Evolutionary conservation across 1,139 yeast genomes (phyloP).

Genomic region (Pneumocystis sp.): DNA sequence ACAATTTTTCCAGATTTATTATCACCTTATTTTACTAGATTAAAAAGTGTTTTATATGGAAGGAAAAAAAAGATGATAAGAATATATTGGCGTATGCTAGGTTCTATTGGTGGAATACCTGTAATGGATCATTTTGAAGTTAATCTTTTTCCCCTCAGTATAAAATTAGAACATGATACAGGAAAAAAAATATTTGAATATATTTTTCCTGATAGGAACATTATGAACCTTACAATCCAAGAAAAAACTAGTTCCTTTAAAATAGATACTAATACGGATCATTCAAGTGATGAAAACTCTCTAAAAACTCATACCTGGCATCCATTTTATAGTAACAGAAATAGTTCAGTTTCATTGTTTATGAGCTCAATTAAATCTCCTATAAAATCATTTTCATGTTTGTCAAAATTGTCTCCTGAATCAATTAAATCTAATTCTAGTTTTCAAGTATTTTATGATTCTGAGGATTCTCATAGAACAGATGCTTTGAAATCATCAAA

Average conservation of each 20-base stretch:
- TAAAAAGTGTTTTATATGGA: constrained; percentile 19
- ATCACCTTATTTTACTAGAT: constrained; percentile 32
- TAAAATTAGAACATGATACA: constrained; percentile 58
- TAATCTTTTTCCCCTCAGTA: constrained; percentile 46
- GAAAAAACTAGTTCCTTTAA: constrained; percentile 1
- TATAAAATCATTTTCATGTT: neutral
- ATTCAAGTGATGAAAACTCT: neutral
- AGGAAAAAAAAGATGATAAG: constrained; percentile 29
- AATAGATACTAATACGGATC: constrained; percentile 2
- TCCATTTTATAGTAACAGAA: neutral
- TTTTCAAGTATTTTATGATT: neutral
- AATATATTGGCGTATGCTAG: constrained; percentile 57
- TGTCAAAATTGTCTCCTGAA: neutral
- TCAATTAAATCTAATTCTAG: neutral
- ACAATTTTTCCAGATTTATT: constrained; percentile 60
- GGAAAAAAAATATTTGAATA: constrained; percentile 49
- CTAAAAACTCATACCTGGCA: neutral
- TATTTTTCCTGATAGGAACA: constrained; percentile 40
- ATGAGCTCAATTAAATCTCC: constrained; percentile 1
- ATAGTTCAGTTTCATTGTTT: neutral
- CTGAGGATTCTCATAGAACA: neutral
- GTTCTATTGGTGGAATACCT: constrained; percentile 76
- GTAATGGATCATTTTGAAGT: constrained; percentile 41
- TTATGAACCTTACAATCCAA: constrained; percentile 6
- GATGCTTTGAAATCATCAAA: neutral